Base-by-base conservation (phyloP, 805 yeast species). In the Pichia paraexigua region DNA sequence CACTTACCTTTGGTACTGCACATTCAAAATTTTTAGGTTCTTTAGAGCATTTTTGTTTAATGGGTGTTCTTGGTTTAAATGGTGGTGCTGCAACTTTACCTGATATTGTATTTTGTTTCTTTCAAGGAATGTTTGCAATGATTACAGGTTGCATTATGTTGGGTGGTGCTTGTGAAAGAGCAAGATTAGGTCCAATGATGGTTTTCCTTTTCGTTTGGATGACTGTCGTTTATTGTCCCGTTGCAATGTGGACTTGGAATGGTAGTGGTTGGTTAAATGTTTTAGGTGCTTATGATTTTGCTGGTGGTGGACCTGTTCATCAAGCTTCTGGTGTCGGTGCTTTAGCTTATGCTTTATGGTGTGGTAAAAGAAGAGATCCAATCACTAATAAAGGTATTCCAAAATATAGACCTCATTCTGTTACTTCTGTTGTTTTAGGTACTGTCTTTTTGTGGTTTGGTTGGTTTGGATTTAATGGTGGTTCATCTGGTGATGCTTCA, bases 241-340 rank as follows among this genome's bases (percentile, higher is more conserved):
- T 86, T 68, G 99, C 98, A 18, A 86, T 85, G 72, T 92, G 98
- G 98, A 87, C 96, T 25, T 94, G 99, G 99, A 92, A 92, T 69
- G 79, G 84, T 25, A 78, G 78, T 52, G 99, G 99, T 49, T 94
- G 98, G 99, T 76, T 92, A 58, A 78, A 76, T 51, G 70, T 71
- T 45, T 75, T 92, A 50, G 98, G 97, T 58, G 84, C 91, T 39
- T 78, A 89, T 55, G 99, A 94, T 73, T 94, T 87, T 65, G 99
- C 99, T 22, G 99, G 99, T 65, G 98, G 98, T 65, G 97, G 97
- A 57, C 97, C 98, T 55, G 98, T 94, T 54, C 99, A 94, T 73
- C 88, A 87, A 73, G 73, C 90, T 60, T 87, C 96, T 39, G 99
- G 99, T 60, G 87, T 83, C 60, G 95, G 95, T 67, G 98, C 97